These are phyloP conservation scores for Scheffersomyces quercinus DNA, from an alignment of 1,139 yeast species.

Conservation along the genomic window DNA sequence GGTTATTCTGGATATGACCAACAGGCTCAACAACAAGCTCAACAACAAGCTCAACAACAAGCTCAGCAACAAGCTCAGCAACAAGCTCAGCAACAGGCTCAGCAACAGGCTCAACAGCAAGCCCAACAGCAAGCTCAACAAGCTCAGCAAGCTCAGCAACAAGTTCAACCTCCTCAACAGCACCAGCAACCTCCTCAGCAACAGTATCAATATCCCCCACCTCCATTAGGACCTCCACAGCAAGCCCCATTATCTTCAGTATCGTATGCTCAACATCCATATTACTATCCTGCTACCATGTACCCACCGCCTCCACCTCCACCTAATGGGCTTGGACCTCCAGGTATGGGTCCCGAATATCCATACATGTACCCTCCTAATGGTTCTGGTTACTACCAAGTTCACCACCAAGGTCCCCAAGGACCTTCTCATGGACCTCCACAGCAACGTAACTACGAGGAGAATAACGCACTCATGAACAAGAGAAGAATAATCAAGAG, in stretches of 20 bases:
- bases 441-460: conserved; percentile 19
- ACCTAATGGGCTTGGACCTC: conserved; percentile 1
- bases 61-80: background rate
- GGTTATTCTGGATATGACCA: background rate
- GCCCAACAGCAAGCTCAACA: conserved; percentile 7
- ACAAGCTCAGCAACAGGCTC: conserved; percentile 5
- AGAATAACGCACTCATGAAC: conserved; percentile 36
- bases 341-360: conserved; percentile 6
- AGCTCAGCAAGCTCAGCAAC: conserved; percentile 6
- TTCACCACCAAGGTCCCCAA: conserved; percentile 2
- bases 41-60: background rate
- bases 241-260: background rate
- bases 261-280: conserved; percentile 4
- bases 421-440: conserved; percentile 6
- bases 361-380: conserved; percentile 6
- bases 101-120: conserved; percentile 1
- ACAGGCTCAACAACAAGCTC: conserved; percentile 1
- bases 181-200: conserved; percentile 6
- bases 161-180: conserved; percentile 6
- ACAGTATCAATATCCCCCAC: conserved; percentile 3
- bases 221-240: conserved; percentile 1
- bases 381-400: conserved; percentile 6
- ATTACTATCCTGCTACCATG: conserved; percentile 4
- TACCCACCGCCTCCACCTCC: conserved; percentile 8
- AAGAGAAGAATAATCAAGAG: conserved; percentile 41